Percentiles rank a stretch among this genome's conserved stretches.
Conservation (phyloP, 192 early-diverging fungal genomes). For the Gaertneriomyces semiglobifer region DNA sequence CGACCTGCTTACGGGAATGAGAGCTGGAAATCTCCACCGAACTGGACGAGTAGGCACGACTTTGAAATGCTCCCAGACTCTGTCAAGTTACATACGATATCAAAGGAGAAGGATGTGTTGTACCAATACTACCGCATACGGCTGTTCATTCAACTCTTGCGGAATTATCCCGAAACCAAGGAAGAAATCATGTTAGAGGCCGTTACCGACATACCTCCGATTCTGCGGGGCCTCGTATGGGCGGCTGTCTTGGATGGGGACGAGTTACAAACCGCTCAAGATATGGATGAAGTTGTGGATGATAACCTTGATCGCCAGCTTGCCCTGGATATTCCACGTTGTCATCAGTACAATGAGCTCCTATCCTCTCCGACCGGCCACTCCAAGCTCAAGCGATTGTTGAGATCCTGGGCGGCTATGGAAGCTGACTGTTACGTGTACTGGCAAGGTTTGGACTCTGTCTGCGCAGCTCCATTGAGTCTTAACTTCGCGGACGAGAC, state of each 20-base stretch:
- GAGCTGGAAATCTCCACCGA: too few relatives aligned
- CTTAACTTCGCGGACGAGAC: too few relatives aligned
- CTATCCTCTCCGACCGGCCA: conserved; percentile 9
- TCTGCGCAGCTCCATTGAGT: too few relatives aligned
- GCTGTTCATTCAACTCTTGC: conserved; percentile 2
- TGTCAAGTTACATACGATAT: too few relatives aligned
- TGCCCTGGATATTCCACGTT: conserved; percentile 13
- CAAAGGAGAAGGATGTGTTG: conserved; percentile 11
- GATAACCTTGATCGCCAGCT: neutral
- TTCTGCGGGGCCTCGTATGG: neutral
- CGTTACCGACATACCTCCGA: conserved; percentile 8
- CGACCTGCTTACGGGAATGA: too few relatives aligned
- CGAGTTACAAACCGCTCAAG: neutral
- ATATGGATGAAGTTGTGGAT: conserved; percentile 1
- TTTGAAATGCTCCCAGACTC: too few relatives aligned
- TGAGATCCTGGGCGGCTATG: conserved; percentile 1
- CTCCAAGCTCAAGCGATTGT: conserved; percentile 6
- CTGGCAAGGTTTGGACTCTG: too few relatives aligned
- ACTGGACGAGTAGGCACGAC: too few relatives aligned
- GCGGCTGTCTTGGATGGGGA: neutral
- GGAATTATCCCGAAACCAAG: neutral
- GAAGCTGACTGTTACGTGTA: too few relatives aligned
- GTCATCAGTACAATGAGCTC: conserved; percentile 19
- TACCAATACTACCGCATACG: conserved; percentile 12
- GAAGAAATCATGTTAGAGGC: conserved; percentile 11